A percentile compares a stretch with the other conserved stretches of the same genome.
Conservation (phyloP, 768 basidiomycete species). For the Lactarius tabidus region DNA sequence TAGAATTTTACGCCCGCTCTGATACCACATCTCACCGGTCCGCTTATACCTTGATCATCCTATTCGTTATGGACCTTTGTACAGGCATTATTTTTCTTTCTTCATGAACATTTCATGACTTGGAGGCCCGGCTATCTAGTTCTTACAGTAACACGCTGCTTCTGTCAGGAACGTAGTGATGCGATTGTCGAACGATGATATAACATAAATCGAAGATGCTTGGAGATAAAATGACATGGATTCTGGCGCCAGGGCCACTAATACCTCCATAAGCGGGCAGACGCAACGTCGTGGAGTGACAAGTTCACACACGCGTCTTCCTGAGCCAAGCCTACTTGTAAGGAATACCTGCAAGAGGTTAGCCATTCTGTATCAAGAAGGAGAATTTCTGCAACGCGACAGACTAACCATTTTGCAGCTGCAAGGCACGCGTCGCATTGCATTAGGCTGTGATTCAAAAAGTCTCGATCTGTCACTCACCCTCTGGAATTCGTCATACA, state of each 20-base stretch:
- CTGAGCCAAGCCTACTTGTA: conserved; percentile 12
- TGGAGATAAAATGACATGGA: background rate
- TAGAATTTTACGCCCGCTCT: conserved; percentile 12
- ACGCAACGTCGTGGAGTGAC: background rate
- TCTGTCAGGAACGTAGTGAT: background rate
- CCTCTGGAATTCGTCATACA: conserved; percentile 94
- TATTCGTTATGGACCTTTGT: conserved; percentile 8
- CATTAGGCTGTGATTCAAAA: conserved; percentile 8
- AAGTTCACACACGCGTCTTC: background rate
- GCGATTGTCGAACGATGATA: background rate
- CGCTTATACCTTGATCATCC: conserved; percentile 16
- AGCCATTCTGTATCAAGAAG: background rate
- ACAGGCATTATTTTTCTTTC: background rate
- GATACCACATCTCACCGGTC: conserved; percentile 17
- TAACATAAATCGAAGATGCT: background rate
- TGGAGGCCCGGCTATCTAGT: conserved; percentile 5
- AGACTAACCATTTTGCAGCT: conserved; percentile 48
- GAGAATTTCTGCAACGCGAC: background rate
- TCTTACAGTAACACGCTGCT: background rate
- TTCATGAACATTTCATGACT: conserved; percentile 9
- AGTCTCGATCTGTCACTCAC: conserved; percentile 40
- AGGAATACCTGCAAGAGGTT: conserved; percentile 19
- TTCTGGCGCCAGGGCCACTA: background rate
- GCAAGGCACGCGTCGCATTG: conserved; percentile 10
- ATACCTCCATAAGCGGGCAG: background rate